Base-by-base conservation (phyloP, 1,139 yeast species). In the Yamadazyma atmosphaerica region DNA sequence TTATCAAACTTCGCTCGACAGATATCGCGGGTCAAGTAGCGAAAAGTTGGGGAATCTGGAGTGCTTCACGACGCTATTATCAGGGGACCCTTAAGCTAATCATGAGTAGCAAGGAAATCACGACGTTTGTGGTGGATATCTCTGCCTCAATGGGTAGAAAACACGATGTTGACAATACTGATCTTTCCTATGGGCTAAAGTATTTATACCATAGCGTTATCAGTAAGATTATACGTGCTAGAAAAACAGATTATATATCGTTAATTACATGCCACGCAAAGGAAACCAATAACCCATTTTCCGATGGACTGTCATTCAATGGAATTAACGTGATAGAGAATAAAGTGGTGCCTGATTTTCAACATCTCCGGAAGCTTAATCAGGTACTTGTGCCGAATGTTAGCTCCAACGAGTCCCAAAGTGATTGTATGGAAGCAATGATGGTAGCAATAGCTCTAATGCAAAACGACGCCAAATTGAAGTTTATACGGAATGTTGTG, bases 191-290 rank as follows among this genome's bases (percentile, higher is more conserved):
- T 35, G 71, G 69, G 0, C 50, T 72, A 42, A 56, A 59, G 24
- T 75, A 72, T 47, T 59, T 77, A 12, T 60, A 64, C 45, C 73
- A 74, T 42, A 56, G 65, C 26, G 57, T 78, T 16, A 53, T 71
- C 4, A 57, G 64, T 25, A 74, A 79, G 43, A 65, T 72, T 32
- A 42, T 74, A 40, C 63, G 70, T 37, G 82, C 70, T 4, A 65
- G 86, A 33, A 81, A 80, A 50, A 73, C 81, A 3, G 88, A 83
- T 49, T 61, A 63, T 30, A 66, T 80, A 2, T 75, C 80, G 0
- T 55, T 80, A 3, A 60, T 77, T 2, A 60, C 68, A 1, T 65
- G 65, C 18, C 70, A 77, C 44, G 61, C 67, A 1, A 48, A 55
- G 6, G 34, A 23, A 11, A 62, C 68, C 6, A 44, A 51, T 26